A percentile compares a stretch with the other conserved stretches of the same genome.
These are phyloP conservation scores for Aphanomyces astaci DNA, from an alignment of 352 stramenopile genomes.

Conservation along the genomic window DNA sequence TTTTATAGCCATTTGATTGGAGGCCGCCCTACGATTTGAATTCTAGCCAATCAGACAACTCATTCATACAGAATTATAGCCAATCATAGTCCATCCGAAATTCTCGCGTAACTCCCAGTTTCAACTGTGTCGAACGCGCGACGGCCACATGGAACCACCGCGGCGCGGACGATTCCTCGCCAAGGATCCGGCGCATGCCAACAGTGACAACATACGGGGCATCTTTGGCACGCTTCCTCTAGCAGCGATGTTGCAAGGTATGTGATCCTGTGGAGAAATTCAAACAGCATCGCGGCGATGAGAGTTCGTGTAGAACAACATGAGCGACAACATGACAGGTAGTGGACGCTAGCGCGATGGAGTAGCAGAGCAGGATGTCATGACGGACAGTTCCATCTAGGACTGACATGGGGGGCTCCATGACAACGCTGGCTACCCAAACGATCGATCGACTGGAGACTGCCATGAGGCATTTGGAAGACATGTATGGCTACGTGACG, in stretches of 20 bases:
- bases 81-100: background rate
- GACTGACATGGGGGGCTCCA: background rate
- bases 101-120: background rate
- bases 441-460: slow-evolving; percentile 4
- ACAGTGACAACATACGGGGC: slow-evolving; percentile 22
- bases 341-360: background rate
- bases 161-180: background rate
- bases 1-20: slow-evolving; percentile 15
- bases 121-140: background rate
- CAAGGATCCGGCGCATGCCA: slow-evolving; percentile 12
- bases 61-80: background rate
- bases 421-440: background rate
- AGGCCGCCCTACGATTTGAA: slow-evolving; percentile 3
- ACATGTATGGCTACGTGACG: slow-evolving; percentile 13
- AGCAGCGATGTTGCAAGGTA: background rate
- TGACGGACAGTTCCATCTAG: no score
- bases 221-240: slow-evolving; percentile 10
- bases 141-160: background rate
- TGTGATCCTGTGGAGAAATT: no score
- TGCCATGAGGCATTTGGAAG: slow-evolving; percentile 12
- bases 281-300: no score
- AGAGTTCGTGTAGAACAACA: no score
- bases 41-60: slow-evolving; percentile 17
- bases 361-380: no score
- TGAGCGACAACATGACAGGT: background rate